Evolutionary conservation across 306 rosid genomes (phyloP).

Genomic region (Quillaja saponaria): DNA sequence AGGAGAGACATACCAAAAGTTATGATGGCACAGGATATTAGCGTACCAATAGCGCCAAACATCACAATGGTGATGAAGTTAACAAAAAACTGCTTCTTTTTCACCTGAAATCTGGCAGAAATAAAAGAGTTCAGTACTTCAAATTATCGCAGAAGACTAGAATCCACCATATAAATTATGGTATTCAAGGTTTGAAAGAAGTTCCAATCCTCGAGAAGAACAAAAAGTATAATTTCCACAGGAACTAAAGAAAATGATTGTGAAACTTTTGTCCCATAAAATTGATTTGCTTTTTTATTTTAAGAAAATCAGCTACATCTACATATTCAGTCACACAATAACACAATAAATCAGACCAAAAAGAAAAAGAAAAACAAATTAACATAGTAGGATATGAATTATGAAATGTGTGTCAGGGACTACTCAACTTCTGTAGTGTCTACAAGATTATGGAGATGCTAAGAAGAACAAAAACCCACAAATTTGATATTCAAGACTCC

Average conservation of each 20-base stretch:
- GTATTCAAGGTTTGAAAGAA: neutral
- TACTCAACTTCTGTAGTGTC: slow-evolving; percentile 1
- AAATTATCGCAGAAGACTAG: slow-evolving; percentile 7
- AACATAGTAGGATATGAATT: slow-evolving; percentile 8
- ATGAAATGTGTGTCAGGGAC: slow-evolving; percentile 12
- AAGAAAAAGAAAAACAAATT: no score
- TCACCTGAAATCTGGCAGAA: slow-evolving; percentile 90
- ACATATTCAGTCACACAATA: neutral
- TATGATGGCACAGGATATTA: slow-evolving; percentile 75
- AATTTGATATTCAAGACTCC: slow-evolving; percentile 20
- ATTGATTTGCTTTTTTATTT: slow-evolving; percentile 1
- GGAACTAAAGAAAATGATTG: neutral
- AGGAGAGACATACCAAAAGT: slow-evolving; percentile 57
- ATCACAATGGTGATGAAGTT: slow-evolving; percentile 77
- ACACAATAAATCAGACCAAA: no score
- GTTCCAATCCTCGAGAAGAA: slow-evolving; percentile 3
- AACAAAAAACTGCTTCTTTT: slow-evolving; percentile 92
- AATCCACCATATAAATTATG: slow-evolving; percentile 2
- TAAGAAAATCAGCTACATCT: neutral
- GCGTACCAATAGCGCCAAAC: slow-evolving; percentile 94
- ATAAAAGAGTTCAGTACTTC: slow-evolving; percentile 26
- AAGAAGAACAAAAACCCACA: slow-evolving; percentile 12
- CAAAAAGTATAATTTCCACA: slow-evolving; percentile 7
- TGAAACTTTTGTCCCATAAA: slow-evolving; percentile 1
- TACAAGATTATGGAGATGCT: slow-evolving; percentile 6